These are phyloP conservation scores for Lichtheimia ramosa DNA, from an alignment of 371 early-diverging fungal species.

Conservation along the genomic window DNA sequence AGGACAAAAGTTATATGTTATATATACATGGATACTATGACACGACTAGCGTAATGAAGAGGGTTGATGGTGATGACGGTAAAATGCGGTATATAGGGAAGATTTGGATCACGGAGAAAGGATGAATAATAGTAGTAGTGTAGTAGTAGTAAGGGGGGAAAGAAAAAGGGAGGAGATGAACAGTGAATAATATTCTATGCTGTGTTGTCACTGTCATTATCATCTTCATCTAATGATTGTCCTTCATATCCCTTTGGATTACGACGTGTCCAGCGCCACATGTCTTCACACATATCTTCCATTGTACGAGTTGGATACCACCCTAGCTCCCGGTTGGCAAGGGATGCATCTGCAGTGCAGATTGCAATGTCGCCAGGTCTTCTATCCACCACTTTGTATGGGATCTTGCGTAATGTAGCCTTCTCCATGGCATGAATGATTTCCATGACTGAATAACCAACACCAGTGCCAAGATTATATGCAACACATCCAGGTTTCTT, in stretches of 20 bases:
- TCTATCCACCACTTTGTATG: conserved; percentile 64
- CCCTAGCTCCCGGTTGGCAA: conserved; percentile 69
- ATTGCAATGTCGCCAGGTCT: conserved; percentile 85
- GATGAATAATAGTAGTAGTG: background rate
- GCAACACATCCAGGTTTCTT: conserved; percentile 59
- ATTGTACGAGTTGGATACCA: conserved; percentile 73
- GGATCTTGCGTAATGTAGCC: conserved; percentile 64
- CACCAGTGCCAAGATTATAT: conserved; percentile 87
- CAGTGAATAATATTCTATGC: background rate
- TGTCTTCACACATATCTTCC: conserved; percentile 86
- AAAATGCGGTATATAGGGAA: no score
- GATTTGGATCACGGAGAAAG: background rate
- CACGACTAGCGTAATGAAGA: no score
- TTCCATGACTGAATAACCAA: conserved; percentile 84
- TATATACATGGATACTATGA: no score
- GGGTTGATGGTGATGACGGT: no score
- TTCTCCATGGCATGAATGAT: conserved; percentile 78
- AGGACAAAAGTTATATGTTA: no score
- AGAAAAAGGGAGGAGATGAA: background rate
- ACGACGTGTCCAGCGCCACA: conserved; percentile 82
- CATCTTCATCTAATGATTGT: conserved; percentile 6
- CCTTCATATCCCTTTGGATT: conserved; percentile 72
- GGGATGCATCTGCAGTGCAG: conserved; percentile 76
- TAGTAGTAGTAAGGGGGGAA: background rate
- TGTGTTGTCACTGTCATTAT: conserved; percentile 1